phyloP scores from a whole-genome alignment of 2,329 filamentous ascomycete species.

The Colletotrichum sp. region DNA sequence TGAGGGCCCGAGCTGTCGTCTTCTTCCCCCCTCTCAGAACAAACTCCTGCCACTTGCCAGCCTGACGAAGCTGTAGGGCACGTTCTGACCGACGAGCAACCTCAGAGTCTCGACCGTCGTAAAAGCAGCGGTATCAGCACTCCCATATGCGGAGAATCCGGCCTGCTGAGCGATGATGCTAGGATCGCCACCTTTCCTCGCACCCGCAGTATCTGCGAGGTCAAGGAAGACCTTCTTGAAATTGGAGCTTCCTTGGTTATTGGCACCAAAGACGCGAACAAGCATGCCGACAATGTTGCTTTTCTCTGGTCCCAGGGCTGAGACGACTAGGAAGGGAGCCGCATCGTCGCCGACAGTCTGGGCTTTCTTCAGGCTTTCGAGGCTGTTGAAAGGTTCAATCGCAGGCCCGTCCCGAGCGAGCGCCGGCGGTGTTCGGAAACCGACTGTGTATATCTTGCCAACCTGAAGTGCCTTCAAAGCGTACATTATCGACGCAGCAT shows the following conservation, averaged over 20 bases:
- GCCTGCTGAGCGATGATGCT: constrained; percentile 72
- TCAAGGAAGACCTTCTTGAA: constrained; percentile 79
- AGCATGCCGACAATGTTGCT: constrained; percentile 79
- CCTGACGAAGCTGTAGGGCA: constrained; percentile 85
- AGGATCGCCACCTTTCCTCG: constrained; percentile 70
- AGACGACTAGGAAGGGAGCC: constrained; percentile 82
- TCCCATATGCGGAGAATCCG: constrained; percentile 81
- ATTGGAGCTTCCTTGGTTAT: constrained; percentile 38
- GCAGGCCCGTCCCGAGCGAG: constrained; percentile 68
- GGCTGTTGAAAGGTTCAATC: constrained; percentile 80
- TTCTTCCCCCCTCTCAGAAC: constrained; percentile 39
- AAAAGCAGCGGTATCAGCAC: constrained; percentile 81
- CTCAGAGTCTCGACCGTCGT: constrained; percentile 83
- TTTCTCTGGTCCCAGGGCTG: constrained; percentile 79
- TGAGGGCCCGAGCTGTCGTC: neutral
- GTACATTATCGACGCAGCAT: constrained; percentile 80
- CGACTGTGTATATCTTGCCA: constrained; percentile 82
- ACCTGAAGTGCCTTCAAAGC: constrained; percentile 78
- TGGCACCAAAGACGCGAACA: constrained; percentile 70
- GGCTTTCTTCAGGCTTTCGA: constrained; percentile 65
- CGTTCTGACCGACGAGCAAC: constrained; percentile 82
- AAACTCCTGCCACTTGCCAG: constrained; percentile 64
- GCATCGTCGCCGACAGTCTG: constrained; percentile 53
- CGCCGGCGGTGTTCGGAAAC: constrained; percentile 70
- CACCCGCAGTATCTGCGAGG: constrained; percentile 66